Percentiles rank a stretch among this genome's conserved stretches.
Conservation (phyloP, 257 asterid species). For the Solanum ossicruentum region DNA sequence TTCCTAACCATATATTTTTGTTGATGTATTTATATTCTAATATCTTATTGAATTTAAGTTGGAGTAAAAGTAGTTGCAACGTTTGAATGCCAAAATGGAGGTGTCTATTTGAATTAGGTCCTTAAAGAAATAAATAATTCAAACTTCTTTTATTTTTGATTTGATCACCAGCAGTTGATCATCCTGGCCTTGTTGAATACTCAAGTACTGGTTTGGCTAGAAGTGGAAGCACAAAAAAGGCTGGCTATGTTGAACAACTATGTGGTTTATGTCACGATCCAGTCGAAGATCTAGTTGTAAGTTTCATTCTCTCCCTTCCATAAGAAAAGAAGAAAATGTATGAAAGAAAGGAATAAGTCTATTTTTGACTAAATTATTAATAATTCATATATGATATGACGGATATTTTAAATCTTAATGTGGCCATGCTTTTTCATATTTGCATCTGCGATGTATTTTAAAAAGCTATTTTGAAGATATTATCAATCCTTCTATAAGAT, state of each 20-base stretch:
- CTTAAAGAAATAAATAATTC: no score
- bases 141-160: not conserved
- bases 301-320: slow-evolving; percentile 2
- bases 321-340: not conserved
- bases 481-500: not conserved
- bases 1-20: not conserved
- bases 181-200: slow-evolving; percentile 85
- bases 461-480: not conserved
- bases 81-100: not conserved
- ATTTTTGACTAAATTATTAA: not conserved
- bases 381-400: not conserved
- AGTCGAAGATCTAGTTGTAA: slow-evolving; percentile 70
- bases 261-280: slow-evolving; percentile 61
- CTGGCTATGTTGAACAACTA: slow-evolving; percentile 20
- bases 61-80: not conserved
- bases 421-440: not conserved
- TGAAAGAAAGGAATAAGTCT: not conserved
- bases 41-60: not conserved
- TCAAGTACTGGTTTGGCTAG: slow-evolving; percentile 44
- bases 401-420: not conserved
- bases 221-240: slow-evolving; percentile 29
- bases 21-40: not conserved
- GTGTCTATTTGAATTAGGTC: not conserved
- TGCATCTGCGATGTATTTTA: not conserved
- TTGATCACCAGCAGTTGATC: slow-evolving; percentile 56